A percentile compares a stretch with the other conserved stretches of the same genome.
phyloP scores from a whole-genome alignment of 768 basidiomycete genomes.

The Tylopilus vinaceipallidus region DNA sequence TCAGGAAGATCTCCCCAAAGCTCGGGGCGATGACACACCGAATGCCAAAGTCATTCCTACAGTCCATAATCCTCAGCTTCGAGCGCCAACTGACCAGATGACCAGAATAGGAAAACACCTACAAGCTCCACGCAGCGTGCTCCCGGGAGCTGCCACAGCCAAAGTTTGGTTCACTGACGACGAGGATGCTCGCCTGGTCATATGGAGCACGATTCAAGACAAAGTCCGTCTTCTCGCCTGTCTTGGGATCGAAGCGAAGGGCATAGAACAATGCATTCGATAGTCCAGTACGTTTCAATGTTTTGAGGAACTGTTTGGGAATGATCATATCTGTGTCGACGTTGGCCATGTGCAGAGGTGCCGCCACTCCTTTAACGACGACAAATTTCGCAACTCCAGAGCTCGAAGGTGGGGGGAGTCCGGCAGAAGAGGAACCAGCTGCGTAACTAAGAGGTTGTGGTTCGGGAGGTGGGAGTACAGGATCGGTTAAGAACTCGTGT shows the following conservation, averaged over 20 bases:
- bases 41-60: conserved; percentile 86
- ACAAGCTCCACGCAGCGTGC: conserved; percentile 88
- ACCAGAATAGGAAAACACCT: conserved; percentile 30
- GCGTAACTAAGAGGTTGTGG: conserved; percentile 38
- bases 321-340: conserved; percentile 95
- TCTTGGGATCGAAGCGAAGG: conserved; percentile 74
- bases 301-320: conserved; percentile 92
- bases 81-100: neutral
- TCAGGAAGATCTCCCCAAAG: conserved; percentile 89
- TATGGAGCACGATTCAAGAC: conserved; percentile 81
- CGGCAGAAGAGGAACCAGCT: conserved; percentile 28
- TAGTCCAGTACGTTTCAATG: conserved; percentile 84
- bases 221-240: conserved; percentile 81
- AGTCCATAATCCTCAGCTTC: conserved; percentile 1
- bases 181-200: conserved; percentile 71
- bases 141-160: conserved; percentile 90
- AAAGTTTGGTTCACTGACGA: conserved; percentile 87
- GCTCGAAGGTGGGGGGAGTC: conserved; percentile 43
- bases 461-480: conserved; percentile 53
- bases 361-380: conserved; percentile 69
- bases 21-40: conserved; percentile 84
- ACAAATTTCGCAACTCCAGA: conserved; percentile 62
- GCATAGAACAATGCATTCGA: conserved; percentile 81
- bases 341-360: conserved; percentile 78
- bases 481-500: conserved; percentile 76